Evolutionary conservation across 1,284 basidiomycete species (phyloP).

Genomic region (Ganoderma lingzhi): DNA sequence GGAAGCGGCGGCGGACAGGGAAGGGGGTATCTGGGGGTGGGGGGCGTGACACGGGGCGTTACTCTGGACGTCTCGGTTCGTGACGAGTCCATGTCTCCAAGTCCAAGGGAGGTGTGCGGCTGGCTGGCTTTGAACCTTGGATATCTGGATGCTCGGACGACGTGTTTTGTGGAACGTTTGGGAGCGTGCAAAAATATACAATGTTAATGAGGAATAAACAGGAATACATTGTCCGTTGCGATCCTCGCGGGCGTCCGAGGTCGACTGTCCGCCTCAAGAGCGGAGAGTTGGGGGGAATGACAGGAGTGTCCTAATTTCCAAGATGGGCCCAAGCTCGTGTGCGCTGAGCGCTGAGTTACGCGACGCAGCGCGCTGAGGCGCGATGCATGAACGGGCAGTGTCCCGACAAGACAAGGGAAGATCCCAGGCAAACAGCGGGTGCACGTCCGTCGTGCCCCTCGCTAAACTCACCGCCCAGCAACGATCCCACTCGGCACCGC

Average conservation of each 20-base stretch:
- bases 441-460: background rate
- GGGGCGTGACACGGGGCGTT: constrained; percentile 1
- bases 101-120: no score
- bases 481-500: constrained; percentile 23
- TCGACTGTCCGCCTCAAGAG: background rate
- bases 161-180: constrained; percentile 1
- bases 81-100: background rate
- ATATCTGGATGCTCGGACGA: no score
- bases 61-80: constrained; percentile 15
- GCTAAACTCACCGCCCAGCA: constrained; percentile 19
- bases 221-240: constrained; percentile 27
- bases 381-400: background rate
- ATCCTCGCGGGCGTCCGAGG: background rate
- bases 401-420: background rate
- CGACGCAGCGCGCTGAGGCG: background rate
- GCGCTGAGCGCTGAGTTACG: background rate
- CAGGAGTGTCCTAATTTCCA: background rate
- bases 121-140: background rate
- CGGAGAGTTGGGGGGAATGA: background rate
- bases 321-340: background rate
- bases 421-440: background rate
- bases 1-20: background rate
- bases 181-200: constrained; percentile 27
- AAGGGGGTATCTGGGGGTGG: constrained; percentile 9
- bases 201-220: constrained; percentile 35